phyloP scores from a whole-genome alignment of 352 stramenopile genomes.

The Pythium diclinum region DNA sequence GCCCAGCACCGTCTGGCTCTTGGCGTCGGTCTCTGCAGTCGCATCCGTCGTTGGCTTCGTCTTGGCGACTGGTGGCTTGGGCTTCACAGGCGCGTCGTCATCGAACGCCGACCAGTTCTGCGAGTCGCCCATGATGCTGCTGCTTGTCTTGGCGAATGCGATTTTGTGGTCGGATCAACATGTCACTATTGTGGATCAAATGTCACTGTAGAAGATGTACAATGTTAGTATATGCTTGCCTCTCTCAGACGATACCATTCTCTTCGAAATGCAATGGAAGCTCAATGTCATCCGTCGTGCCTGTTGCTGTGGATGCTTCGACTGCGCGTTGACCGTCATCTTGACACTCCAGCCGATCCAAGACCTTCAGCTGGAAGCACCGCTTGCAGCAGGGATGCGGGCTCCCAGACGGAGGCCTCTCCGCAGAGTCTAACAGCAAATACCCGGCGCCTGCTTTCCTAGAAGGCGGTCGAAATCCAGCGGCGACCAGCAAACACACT shows the following conservation, averaged over 20 bases:
- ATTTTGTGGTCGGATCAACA: neutral
- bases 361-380: neutral
- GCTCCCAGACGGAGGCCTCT: no score
- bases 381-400: neutral
- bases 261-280: neutral
- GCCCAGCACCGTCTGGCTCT: neutral
- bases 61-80: constrained; percentile 10
- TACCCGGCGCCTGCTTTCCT: neutral
- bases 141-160: neutral
- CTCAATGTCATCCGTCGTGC: neutral
- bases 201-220: no score
- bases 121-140: constrained; percentile 54
- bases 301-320: constrained; percentile 3
- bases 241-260: neutral
- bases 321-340: neutral
- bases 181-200: constrained; percentile 4
- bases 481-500: neutral
- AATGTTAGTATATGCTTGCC: neutral
- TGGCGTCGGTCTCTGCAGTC: neutral
- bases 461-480: neutral
- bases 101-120: constrained; percentile 85
- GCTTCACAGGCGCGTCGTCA: constrained; percentile 27
- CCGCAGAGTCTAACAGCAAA: neutral
- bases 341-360: neutral
- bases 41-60: neutral